Conservation (phyloP, 2,329 filamentous ascomycete genomes). For the Coniella vitis region DNA sequence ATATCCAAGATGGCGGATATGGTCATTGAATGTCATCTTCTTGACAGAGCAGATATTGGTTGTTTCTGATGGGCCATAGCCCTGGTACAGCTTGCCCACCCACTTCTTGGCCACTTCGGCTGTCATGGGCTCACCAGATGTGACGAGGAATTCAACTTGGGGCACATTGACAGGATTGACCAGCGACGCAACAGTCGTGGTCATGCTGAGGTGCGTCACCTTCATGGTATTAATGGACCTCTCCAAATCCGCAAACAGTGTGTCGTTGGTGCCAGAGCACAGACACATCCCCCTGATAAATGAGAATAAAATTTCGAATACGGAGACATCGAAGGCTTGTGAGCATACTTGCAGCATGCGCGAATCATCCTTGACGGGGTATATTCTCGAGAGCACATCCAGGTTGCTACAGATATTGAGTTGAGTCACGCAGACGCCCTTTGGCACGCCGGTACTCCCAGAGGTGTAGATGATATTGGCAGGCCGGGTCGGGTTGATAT, state of each 20-base stretch:
- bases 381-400: constrained; percentile 56
- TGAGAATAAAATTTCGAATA: constrained; percentile 85
- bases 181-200: constrained; percentile 76
- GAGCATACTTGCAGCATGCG: constrained; percentile 78
- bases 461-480: constrained; percentile 81
- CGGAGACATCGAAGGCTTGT: constrained; percentile 79
- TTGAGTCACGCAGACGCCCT: constrained; percentile 73
- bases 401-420: constrained; percentile 71
- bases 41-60: constrained; percentile 83
- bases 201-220: constrained; percentile 78
- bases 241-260: constrained; percentile 67
- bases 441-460: constrained; percentile 73
- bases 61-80: constrained; percentile 78
- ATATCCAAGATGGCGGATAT: constrained; percentile 69
- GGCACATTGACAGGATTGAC: constrained; percentile 63
- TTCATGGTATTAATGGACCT: constrained; percentile 52
- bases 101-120: constrained; percentile 63
- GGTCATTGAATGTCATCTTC: constrained; percentile 49
- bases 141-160: constrained; percentile 66
- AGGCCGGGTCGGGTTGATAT: constrained; percentile 40
- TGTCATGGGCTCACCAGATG: constrained; percentile 74
- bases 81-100: constrained; percentile 66
- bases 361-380: constrained; percentile 47
- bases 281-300: constrained; percentile 75
- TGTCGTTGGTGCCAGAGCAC: constrained; percentile 68